These are phyloP conservation scores for Globisporangium megalacanthum DNA, from an alignment of 352 stramenopile species.

Conservation along the genomic window DNA sequence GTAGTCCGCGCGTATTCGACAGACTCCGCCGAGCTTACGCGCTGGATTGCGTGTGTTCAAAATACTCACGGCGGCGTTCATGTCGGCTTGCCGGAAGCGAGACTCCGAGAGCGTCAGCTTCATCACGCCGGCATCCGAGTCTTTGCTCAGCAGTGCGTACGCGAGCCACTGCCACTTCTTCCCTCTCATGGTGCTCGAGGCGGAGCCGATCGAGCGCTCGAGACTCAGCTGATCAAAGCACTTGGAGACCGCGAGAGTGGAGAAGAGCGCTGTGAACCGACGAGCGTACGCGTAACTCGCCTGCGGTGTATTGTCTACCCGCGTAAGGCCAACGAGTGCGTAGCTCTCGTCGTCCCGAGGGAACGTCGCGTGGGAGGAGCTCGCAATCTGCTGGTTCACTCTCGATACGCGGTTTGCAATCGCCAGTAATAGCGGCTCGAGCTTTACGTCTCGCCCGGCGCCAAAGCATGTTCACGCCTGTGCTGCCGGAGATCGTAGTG, in stretches of 20 bases:
- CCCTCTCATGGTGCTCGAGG: not conserved
- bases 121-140: not conserved
- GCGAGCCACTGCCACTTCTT: conserved; percentile 9
- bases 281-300: not conserved
- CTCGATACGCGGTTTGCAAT: conserved; percentile 1
- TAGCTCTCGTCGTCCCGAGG: not conserved
- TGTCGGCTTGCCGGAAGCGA: conserved; percentile 4
- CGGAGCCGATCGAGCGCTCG: not conserved
- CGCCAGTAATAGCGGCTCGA: not conserved
- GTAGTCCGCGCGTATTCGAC: not conserved
- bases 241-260: not conserved
- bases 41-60: conserved; percentile 16
- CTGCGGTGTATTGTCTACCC: not conserved
- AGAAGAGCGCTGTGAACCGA: conserved; percentile 1
- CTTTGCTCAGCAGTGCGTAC: conserved; percentile 10
- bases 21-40: conserved; percentile 14
- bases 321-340: not conserved
- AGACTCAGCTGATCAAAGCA: not conserved
- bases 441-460: not conserved
- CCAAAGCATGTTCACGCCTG: not conserved
- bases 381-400: not conserved
- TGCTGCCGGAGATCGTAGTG: not conserved
- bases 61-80: conserved; percentile 18
- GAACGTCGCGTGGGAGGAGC: not conserved
- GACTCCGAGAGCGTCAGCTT: conserved; percentile 1